Conservation (phyloP, 2,329 filamentous ascomycete genomes). For the Lecanosticta acicola region DNA sequence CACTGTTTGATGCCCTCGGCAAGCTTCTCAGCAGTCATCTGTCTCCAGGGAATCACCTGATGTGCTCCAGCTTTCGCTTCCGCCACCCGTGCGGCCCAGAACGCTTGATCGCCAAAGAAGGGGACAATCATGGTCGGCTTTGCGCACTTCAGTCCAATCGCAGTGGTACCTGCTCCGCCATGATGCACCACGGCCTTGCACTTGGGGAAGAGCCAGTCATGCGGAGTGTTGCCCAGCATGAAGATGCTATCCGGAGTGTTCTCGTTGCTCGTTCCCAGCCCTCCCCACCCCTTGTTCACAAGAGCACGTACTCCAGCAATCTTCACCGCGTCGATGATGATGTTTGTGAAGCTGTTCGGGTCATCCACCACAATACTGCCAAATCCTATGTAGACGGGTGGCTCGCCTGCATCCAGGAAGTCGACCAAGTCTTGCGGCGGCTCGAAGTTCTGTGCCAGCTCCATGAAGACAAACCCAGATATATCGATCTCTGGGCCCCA, state of each 20-base stretch:
- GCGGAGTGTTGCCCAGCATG: slow-evolving; percentile 68
- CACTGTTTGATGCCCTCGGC: slow-evolving; percentile 66
- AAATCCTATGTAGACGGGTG: slow-evolving; percentile 69
- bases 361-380: slow-evolving; percentile 72
- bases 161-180: slow-evolving; percentile 72
- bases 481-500: slow-evolving; percentile 36
- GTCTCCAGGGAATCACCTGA: slow-evolving; percentile 62
- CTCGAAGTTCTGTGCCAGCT: slow-evolving; percentile 32
- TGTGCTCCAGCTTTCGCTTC: slow-evolving; percentile 59
- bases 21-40: slow-evolving; percentile 57
- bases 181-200: slow-evolving; percentile 66
- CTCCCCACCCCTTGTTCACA: slow-evolving; percentile 72
- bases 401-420: slow-evolving; percentile 54
- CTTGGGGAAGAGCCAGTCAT: slow-evolving; percentile 70
- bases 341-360: slow-evolving; percentile 59
- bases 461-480: slow-evolving; percentile 34
- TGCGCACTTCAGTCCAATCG: slow-evolving; percentile 65
- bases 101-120: slow-evolving; percentile 74
- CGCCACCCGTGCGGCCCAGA: slow-evolving; percentile 68
- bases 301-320: slow-evolving; percentile 63
- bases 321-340: slow-evolving; percentile 65
- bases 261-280: slow-evolving; percentile 54
- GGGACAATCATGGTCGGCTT: slow-evolving; percentile 71
- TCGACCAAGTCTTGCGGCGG: slow-evolving; percentile 30
- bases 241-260: slow-evolving; percentile 61